Evolutionary conservation across 208 protist genomes (phyloP), one percentile per base, ranked within the genome.

Genomic region (Trypanosoma conorhini): DNA sequence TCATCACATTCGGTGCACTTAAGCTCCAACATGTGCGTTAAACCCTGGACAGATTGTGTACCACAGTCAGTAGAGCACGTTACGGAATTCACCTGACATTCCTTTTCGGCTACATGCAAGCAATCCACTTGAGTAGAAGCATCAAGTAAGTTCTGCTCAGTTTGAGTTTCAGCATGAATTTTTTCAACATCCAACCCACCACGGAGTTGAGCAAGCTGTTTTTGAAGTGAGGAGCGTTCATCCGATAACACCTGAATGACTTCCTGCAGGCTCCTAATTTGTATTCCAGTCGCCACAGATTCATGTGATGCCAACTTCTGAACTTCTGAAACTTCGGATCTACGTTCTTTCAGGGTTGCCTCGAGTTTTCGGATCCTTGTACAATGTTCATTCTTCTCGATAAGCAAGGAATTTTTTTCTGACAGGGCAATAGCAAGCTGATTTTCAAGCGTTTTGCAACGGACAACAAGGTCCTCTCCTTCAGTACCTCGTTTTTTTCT

Each of bases 1-100:
- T 81, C 79, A 76, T 95, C 90, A 59, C 72, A 84, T 67, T 93
- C 87, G 13, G 81, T 70, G 10, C 82, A 88, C 67, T 91, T 93
- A 42, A 81, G 62, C 46, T 93, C 87, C 30, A 95, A 62, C 21
- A 79, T 70, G 48, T 86, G 76, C 13, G 66, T 64, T 19, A 91
- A 66, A 56, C 61, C 76, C 54, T 80, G 66, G 15, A 77, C 61
- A 42, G 86, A 81, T 35, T 91, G 74, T 19, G 61, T 58, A 38
- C 65, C 65, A 50, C 22, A 7, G 44, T 85, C 68, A 21, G 46
- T 30, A 51, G 74, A 67, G 33, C 60, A 68, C 30, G 35, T 33
- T 28, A 67, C 38, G 21, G 64, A 68, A 33, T 83, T 62, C 5
- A 81, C 76, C 63, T 84, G 82, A 62, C 76, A 86, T 59, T 64